A percentile compares a stretch with the other conserved stretches of the same genome.
Evolutionary conservation across 805 yeast species (phyloP).

Genomic region (Nakazawaea wickerhamii): DNA sequence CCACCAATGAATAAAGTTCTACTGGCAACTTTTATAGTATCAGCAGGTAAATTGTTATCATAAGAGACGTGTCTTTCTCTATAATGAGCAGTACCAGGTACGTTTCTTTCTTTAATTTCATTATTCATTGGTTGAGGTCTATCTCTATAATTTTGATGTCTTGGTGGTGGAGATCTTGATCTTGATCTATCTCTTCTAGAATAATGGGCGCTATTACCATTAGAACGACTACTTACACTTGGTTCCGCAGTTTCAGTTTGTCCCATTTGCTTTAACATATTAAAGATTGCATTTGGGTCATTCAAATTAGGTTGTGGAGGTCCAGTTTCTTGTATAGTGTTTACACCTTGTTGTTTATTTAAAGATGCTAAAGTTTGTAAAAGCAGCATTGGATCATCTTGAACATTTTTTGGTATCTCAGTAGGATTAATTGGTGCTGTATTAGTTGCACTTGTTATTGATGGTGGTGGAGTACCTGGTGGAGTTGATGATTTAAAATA

Average conservation of each 20-base stretch:
- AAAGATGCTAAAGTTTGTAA: constrained; percentile 57
- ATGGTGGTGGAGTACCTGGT: constrained; percentile 57
- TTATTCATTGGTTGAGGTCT: constrained; percentile 16
- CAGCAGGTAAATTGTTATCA: constrained; percentile 71
- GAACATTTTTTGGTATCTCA: constrained; percentile 13
- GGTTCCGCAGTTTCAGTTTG: constrained; percentile 13
- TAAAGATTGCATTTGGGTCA: constrained; percentile 40
- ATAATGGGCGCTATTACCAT: constrained; percentile 25
- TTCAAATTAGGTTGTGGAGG: constrained; percentile 18
- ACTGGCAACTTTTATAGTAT: constrained; percentile 74
- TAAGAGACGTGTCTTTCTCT: constrained; percentile 68
- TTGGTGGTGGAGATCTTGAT: constrained; percentile 39
- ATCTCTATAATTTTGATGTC: constrained; percentile 12
- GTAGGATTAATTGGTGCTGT: constrained; percentile 7
- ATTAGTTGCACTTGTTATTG: constrained; percentile 18
- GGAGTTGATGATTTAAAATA: constrained; percentile 67
- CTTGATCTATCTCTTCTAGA: constrained; percentile 49
- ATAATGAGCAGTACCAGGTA: constrained; percentile 68
- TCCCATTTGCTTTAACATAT: constrained; percentile 48
- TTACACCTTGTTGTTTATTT: constrained; percentile 11
- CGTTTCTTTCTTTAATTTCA: constrained; percentile 50
- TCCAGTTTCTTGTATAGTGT: constrained; percentile 9
- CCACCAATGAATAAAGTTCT: constrained; percentile 95
- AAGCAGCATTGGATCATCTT: constrained; percentile 53
- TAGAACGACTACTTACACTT: constrained; percentile 14